Conservation (phyloP, 2,329 filamentous ascomycete species). For the Akanthomyces lecanii region DNA sequence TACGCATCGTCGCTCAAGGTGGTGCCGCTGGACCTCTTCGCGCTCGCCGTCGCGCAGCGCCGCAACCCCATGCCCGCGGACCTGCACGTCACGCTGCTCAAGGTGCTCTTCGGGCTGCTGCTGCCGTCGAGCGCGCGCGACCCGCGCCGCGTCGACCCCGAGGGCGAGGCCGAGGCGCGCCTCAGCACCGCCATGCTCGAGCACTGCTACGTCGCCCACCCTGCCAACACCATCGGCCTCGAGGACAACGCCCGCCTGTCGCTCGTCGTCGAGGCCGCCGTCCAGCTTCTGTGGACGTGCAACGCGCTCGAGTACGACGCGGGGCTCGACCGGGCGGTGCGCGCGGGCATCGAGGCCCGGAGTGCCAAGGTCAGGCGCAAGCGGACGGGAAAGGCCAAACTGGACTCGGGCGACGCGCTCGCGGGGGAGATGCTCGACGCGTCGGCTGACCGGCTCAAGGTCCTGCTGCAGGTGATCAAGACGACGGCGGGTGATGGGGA, state of each 20-base stretch:
- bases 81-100: conserved; percentile 42
- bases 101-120: conserved; percentile 42
- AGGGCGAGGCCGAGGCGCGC: conserved; percentile 33
- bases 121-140: conserved; percentile 38
- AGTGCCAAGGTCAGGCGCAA: conserved; percentile 43
- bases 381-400: conserved; percentile 31
- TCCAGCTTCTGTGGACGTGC: conserved; percentile 48
- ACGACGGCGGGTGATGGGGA: conserved; percentile 20
- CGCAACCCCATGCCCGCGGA: conserved; percentile 33
- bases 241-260: conserved; percentile 72
- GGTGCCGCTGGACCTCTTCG: conserved; percentile 55
- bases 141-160: conserved; percentile 36
- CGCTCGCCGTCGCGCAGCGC: conserved; percentile 44
- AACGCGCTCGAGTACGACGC: conserved; percentile 33
- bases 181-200: conserved; percentile 46
- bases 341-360: conserved; percentile 46
- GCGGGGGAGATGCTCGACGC: conserved; percentile 41
- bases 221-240: conserved; percentile 56
- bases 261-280: conserved; percentile 61
- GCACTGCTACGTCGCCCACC: conserved; percentile 60
- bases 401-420: conserved; percentile 34
- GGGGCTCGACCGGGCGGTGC: conserved; percentile 36
- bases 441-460: conserved; percentile 41
- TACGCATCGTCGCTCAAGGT: conserved; percentile 53
- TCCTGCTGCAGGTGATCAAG: conserved; percentile 35